Base-by-base conservation (phyloP, 495 filamentous ascomycete species). In the Paragyromitra xinjiangensis region DNA sequence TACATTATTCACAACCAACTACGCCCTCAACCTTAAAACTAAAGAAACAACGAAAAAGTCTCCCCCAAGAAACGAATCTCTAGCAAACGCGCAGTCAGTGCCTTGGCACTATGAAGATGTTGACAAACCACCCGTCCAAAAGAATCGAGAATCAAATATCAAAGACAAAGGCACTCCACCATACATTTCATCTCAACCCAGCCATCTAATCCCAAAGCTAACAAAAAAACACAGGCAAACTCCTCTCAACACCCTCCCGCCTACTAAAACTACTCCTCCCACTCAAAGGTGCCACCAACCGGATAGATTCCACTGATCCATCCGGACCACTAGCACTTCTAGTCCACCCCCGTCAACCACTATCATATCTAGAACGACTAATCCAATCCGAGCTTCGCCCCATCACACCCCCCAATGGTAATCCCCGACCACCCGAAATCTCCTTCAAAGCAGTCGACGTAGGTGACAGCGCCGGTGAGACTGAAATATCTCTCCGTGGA, bases 251-350 rank as follows among this genome's bases (percentile, higher is more conserved):
- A 0, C 94, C 94, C 0, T 95, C 93, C 0, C 89, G 93, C 6
- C 89, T 97, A 53, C 88, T 98, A 42, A 98, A 97, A 83, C 85
- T 98, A n/a, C 91, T 97, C 26, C 86, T 98, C 7, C 94, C 94
- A 0, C 86, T 98, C 9, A 73, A 73, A 19, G 90, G 90, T 4
- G 89, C 89, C 42, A 83, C 81, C 64, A 82, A 81, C 19, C 87
- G 85, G 26, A 83, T 83, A 26, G 79, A 80, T 59, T 80, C 84
- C 8, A 80, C 84, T 39, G 78, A 86, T 12, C 83, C 84, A 7
- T 84, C 83, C 61, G 87, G 92, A 37, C 93, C 94, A 0, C 88
- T 97, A 5, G 94, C 94, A 6, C 88, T 98, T 2, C 88, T 98
- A 8, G 88, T 97, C 5, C 94, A 98, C 84, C 93, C 94, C 0